Base-by-base conservation (phyloP, 2,329 filamentous ascomycete species). In the Nemania diffusa region DNA sequence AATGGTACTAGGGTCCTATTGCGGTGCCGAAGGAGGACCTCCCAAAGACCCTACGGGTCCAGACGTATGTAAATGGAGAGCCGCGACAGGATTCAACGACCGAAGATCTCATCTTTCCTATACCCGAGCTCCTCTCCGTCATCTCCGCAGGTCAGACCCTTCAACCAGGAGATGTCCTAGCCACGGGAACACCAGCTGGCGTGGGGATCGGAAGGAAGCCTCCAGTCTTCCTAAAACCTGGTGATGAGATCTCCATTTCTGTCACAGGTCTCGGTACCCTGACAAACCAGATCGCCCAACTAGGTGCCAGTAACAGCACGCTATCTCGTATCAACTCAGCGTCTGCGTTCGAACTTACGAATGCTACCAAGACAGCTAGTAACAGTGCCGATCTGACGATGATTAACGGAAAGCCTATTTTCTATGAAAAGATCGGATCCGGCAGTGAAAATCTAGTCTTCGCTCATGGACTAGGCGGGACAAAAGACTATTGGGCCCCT, bases 131-230 rank as follows among this genome's bases (percentile, higher is more conserved):
- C 37, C 52, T 69, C 22, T 24, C 59, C 20, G 60, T 59, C 1
- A 53, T 69, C 3, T 69, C 67, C 2, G 27, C 56, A 1, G 67
- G 67, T 6, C 64, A 69, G 11, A 69, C 67, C 3, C 57, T 69
- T 2, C 60, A 67, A n/a, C 51, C 64, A 13, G 67, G 67, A 13
- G 67, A 69, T 24, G 57, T 69, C 2, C 29, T 69, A 7, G 67
- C 67, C 0, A 69, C 67, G 1, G 67, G 67, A 17, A 69, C 67
- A 6, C 67, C 67, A 8, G 67, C 67, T 6, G 67, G 67, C 29
- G 67, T 69, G 3, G 67, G 67, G 5, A 69, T 67, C 34, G 67
- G 67, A 24, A 67, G 51, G 46, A 51, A 62, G 37, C 67, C 67
- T 9, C 67, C 67, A 1, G 57, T 64, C 2, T 69, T 67, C 32